Evolutionary conservation across 192 early-diverging fungal species (phyloP), one percentile per base, ranked within the genome.

Genomic region (Coemansia erecta): DNA sequence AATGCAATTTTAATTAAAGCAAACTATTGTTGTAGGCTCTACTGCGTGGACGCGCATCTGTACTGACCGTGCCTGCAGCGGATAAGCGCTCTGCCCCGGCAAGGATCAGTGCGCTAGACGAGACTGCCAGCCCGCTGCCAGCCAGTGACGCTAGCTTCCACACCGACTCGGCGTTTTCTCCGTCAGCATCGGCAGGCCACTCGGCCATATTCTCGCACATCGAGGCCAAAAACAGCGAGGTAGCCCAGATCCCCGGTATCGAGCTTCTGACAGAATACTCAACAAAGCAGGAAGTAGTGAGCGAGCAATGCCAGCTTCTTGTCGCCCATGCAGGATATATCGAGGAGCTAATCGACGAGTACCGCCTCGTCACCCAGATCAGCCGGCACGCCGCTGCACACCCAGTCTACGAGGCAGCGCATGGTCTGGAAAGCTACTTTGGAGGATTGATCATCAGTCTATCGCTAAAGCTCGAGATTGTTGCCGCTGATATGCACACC

Each of bases 391-490:
- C 39, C n/a, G 47, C 35, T 4, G 51, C 35, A 13, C 65, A 71
- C 21, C 68, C 75, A 14, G 53, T 77, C 15, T 52, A 68, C 59
- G 61, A 57, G 22, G 62, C 64, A 0, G 75, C 68, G 2, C 51
- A 49, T 13, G 75, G 64, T 22, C 65, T 77, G 3, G 75, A 77
- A 33, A 52, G 57, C 17, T 77, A 77, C 62, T 77, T 77, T 77
- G 75, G 68, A 53, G 68, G 75, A 14, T 66, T 77, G 11, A 77
- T 77, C 28, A 58, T 67, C 50, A 77, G 75, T 24, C 65, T 77
- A 6, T 56, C 61, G 26, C 75, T 77, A 21, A 77, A 77, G 59
- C 62, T 72, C 44, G 56, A 59, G 40, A 63, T 77, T 23, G 42
- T 58, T 45, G 61, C 61, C 0, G 69, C 61, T 12, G 75, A 77